Conservation (phyloP, 495 filamentous ascomycete genomes). For the Polyplosphaeria fusca region DNA sequence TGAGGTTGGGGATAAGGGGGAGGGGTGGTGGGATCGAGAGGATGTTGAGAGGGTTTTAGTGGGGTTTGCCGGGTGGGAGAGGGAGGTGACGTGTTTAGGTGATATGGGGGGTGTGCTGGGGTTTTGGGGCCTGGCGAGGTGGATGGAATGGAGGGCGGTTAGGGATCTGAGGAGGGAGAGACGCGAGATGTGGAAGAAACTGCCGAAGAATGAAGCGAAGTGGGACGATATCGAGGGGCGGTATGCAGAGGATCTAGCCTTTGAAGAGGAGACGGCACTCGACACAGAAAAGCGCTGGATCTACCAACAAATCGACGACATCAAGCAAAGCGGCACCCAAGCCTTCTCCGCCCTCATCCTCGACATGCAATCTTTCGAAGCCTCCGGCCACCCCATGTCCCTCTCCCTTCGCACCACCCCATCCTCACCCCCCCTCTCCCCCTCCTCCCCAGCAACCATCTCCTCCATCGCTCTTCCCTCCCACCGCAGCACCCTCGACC, state of each 20-base stretch:
- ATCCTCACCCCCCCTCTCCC: too few relatives aligned
- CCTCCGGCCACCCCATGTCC: too few relatives aligned
- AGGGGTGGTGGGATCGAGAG: neutral
- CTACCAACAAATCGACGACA: neutral
- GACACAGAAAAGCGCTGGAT: neutral
- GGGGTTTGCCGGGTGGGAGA: slow-evolving; percentile 5
- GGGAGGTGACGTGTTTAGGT: neutral
- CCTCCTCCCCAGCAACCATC: too few relatives aligned
- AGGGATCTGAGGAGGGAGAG: neutral
- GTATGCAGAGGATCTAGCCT: neutral
- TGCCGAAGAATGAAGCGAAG: neutral
- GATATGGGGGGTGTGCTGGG: neutral
- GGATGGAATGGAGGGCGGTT: neutral
- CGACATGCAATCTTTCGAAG: neutral
- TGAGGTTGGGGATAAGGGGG: too few relatives aligned
- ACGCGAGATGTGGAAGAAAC: neutral
- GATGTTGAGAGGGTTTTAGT: neutral
- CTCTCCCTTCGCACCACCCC: too few relatives aligned
- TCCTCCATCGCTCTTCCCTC: neutral
- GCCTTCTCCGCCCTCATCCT: neutral
- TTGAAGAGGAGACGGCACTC: neutral
- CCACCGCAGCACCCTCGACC: neutral
- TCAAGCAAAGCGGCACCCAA: neutral
- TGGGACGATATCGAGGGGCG: neutral
- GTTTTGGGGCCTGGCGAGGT: neutral